phyloP scores from a whole-genome alignment of 208 protist genomes.

The Leishmania lainsoni region DNA sequence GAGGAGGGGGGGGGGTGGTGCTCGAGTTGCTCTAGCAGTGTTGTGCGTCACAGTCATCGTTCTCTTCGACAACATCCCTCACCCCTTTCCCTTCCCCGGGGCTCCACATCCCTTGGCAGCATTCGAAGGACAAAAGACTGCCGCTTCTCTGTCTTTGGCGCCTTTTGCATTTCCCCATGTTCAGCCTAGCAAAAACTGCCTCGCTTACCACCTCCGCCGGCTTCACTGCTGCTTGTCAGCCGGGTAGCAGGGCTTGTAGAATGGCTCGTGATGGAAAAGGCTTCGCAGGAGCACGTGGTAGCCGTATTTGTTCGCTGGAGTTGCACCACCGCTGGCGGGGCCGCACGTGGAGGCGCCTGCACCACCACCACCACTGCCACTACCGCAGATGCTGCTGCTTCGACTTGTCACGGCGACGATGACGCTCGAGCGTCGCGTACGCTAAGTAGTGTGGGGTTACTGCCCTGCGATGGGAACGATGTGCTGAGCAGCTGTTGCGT shows the following conservation, averaged over 20 bases:
- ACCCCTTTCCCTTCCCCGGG: not conserved
- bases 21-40: not conserved
- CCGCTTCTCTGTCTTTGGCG: not conserved
- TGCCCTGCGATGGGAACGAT: not conserved
- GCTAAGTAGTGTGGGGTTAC: not conserved
- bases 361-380: not conserved
- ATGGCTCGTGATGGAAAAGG: slow-evolving; percentile 22
- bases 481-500: slow-evolving; percentile 1
- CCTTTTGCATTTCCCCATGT: not conserved
- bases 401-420: slow-evolving; percentile 9
- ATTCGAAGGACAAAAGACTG: not conserved
- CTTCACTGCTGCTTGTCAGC: slow-evolving; percentile 15
- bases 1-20: not conserved
- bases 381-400: slow-evolving; percentile 16
- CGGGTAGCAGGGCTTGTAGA: slow-evolving; percentile 4
- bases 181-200: not conserved
- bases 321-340: not conserved
- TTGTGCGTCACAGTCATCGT: not conserved
- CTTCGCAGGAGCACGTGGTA: slow-evolving; percentile 24
- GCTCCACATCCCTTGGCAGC: not conserved
- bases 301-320: slow-evolving; percentile 16
- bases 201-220: not conserved
- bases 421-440: not conserved
- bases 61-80: not conserved
- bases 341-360: not conserved